phyloP scores from a whole-genome alignment of 2,329 filamentous ascomycete genomes.

The Helotiales sp. region DNA sequence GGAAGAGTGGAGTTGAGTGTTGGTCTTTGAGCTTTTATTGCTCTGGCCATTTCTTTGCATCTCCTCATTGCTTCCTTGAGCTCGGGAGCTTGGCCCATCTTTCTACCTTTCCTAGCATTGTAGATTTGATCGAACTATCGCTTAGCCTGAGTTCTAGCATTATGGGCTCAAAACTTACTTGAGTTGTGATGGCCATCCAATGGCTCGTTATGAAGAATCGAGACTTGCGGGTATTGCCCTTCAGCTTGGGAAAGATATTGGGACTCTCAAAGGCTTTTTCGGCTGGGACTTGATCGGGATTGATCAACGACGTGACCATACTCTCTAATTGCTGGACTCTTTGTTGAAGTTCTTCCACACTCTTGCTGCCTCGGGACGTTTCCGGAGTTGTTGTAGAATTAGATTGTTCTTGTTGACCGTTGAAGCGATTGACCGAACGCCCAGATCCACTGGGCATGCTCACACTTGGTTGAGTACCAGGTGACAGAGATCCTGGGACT shows the following conservation, averaged over 20 bases:
- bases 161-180: not conserved
- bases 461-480: not conserved
- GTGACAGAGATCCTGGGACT: not conserved
- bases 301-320: not conserved
- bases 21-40: slow-evolving; percentile 19
- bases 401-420: not conserved
- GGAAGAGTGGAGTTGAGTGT: slow-evolving; percentile 12
- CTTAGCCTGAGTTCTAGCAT: not conserved
- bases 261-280: not conserved
- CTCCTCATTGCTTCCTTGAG: slow-evolving; percentile 13
- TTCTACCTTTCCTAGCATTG: not conserved
- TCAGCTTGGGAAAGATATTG: not conserved
- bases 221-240: slow-evolving; percentile 26
- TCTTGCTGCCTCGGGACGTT: not conserved
- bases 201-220: slow-evolving; percentile 29
- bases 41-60: slow-evolving; percentile 25
- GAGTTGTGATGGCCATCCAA: slow-evolving; percentile 28
- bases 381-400: not conserved
- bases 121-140: slow-evolving; percentile 20
- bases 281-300: not conserved
- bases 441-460: not conserved
- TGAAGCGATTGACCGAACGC: too few relatives aligned
- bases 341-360: slow-evolving; percentile 6
- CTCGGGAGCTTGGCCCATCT: not conserved
- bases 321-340: slow-evolving; percentile 14